These are phyloP conservation scores for Adenanthera pavonina DNA, from an alignment of 306 rosid species.

Conservation along the genomic window DNA sequence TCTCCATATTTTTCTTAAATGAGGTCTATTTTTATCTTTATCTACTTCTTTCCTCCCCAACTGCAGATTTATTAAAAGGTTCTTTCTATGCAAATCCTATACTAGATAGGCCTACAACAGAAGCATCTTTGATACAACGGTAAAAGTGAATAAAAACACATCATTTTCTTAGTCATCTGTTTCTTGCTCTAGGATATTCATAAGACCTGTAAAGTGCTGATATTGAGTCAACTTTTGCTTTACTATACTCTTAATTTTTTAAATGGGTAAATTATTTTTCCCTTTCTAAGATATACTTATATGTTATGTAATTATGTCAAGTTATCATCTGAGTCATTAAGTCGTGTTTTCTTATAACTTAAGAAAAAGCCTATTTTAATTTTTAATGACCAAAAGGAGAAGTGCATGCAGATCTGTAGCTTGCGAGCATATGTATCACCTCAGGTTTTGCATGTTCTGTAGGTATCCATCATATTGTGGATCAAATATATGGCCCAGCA, in stretches of 20 bases:
- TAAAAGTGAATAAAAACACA: slow-evolving; percentile 32
- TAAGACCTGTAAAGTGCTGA: slow-evolving; percentile 10
- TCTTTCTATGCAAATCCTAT: slow-evolving; percentile 95
- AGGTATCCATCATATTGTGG: slow-evolving; percentile 96
- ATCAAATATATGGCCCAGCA: slow-evolving; percentile 87
- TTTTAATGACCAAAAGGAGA: not conserved
- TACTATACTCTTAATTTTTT: slow-evolving; percentile 22
- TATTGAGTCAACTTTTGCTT: slow-evolving; percentile 20
- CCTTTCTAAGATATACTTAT: slow-evolving; percentile 2
- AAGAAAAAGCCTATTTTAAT: slow-evolving; percentile 18
- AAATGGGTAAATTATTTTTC: not conserved
- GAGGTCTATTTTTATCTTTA: slow-evolving; percentile 12
- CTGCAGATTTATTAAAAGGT: slow-evolving; percentile 85
- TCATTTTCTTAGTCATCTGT: slow-evolving; percentile 21
- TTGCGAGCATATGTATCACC: slow-evolving; percentile 27
- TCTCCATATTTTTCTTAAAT: slow-evolving; percentile 20
- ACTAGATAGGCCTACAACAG: slow-evolving; percentile 83
- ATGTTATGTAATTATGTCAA: not conserved
- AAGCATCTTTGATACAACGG: slow-evolving; percentile 75
- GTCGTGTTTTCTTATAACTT: not conserved
- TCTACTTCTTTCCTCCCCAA: slow-evolving; percentile 18
- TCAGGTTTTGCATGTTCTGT: slow-evolving; percentile 45
- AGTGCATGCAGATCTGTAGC: slow-evolving; percentile 12
- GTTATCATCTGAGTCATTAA: slow-evolving; percentile 20
- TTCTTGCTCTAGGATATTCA: slow-evolving; percentile 29